Base-by-base conservation (phyloP, 257 asterid genomes). In the Solanum bukasovii region DNA sequence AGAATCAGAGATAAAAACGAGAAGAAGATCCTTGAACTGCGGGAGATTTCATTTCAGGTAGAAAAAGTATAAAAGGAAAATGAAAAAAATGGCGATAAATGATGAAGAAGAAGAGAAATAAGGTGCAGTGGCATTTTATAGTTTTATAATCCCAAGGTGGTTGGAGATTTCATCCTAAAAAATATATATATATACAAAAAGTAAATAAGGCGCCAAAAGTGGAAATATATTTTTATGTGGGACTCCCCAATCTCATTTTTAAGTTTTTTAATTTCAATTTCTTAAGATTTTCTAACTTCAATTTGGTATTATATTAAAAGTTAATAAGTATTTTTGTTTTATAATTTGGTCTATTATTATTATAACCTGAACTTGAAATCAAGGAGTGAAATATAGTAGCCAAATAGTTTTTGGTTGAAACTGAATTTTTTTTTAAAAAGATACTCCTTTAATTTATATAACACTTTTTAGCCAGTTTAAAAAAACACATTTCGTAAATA, bases 21-120 rank as follows among this genome's bases (percentile, higher is more conserved):
- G 82, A 56, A 7, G 38, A 46, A 88, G 91, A 90, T 91, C 92
- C 96, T 93, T 33, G 87, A 86, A 89, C 61, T 86, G 90, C 94
- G 94, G 93, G 77, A 67, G 31, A 9, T 65, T n/a, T 81, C 25
- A 87, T 40, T 68, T 38, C 5, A 40, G 68, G 31, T 1, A 33
- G 16, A 40, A 46, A 46, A 46, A 68, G 37, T 14, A 33, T n/a
- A n/a, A 75, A 14, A 42, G 13, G 3, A 5, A 16, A 42, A 35
- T 13, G 7, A 33, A 23, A 52, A 52, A 52, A 52, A 49, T 44
- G 52, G 56, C 56, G 6, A 44, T 44, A 44, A 10, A 77, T 42
- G 84, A 78, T 25, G 16, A 14, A 25, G 37, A 9, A 35, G 2
- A 25, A 73, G 61, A 38, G 31, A 31, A 52, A 56, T 5, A 56